Evolutionary conservation across 2,329 filamentous ascomycete genomes (phyloP), one percentile per base, ranked within the genome.

Genomic region (Uncinocarpus reesii): DNA sequence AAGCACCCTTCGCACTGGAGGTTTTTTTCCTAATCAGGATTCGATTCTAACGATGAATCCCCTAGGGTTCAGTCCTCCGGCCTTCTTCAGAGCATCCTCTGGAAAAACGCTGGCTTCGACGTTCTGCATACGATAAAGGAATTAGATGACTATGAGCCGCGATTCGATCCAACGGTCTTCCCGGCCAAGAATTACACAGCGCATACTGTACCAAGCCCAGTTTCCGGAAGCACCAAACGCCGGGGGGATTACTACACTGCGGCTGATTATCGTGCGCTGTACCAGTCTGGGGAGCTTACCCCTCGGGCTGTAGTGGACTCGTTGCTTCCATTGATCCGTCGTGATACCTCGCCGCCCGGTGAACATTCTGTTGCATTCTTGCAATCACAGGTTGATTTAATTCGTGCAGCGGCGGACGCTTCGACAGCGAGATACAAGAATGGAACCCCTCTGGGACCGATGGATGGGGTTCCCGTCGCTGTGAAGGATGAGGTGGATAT

Each of bases 391-490:
- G 73, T 73, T 7, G 77, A 84, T 18, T 65, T 77, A 15, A 77
- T 84, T 1, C 71, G 80, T 3, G 74, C 76, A 29, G 82, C 86
- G 0, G 87, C 88, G 0, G 74, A 74, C 56, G 83, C 77, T 6
- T 92, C 86, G 1, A 84, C 86, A 0, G 71, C 77, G 60, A 74
- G 88, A 38, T 94, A 84, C 65, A 77, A 78, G 50, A 69, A 74
- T 13, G 83, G 84, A 0, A 74, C 74, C 52, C 74, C 80, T 0
- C 64, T 87, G 13, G 75, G 85, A 10, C 68, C 85, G 4, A 69
- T 94, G 6, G 88, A 95, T 58, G 88, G 88, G 10, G 79, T 94
- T 1, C 88, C 87, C 0, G 77, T 93, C 42, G 84, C 82, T 0
- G 78, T 92, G 57, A 94, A 95, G 67, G 87, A 93, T 60, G 86